Conservation (phyloP, 441 rosid genomes). For the Breynia disticha region DNA sequence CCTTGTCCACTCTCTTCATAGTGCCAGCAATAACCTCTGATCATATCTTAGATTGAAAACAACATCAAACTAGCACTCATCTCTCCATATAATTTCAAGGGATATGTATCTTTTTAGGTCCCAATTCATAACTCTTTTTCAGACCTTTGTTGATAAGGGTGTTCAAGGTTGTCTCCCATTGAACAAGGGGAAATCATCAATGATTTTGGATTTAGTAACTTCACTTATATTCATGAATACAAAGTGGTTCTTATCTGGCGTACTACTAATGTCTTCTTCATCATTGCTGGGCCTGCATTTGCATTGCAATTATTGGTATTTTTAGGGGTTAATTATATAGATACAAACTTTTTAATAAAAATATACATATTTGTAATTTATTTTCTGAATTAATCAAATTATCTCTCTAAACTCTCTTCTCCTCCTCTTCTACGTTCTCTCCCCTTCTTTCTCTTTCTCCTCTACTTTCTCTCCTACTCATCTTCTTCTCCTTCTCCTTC, state of each 20-base stretch:
- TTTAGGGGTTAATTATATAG: too few species aligned
- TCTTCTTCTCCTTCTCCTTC: too few species aligned
- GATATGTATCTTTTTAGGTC: constrained; percentile 81
- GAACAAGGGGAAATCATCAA: constrained; percentile 96
- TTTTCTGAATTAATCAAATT: too few species aligned
- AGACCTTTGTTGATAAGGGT: constrained; percentile 69
- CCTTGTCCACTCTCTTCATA: constrained; percentile 80
- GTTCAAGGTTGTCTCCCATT: constrained; percentile 91
- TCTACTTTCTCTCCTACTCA: too few species aligned
- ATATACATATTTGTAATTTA: too few species aligned
- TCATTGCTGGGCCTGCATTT: constrained; percentile 76
- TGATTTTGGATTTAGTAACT: neutral
- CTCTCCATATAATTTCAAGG: neutral
- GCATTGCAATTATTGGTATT: too few species aligned
- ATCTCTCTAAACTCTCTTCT: too few species aligned
- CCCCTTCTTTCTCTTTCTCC: too few species aligned
- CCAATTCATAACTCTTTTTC: constrained; percentile 81
- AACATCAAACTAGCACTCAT: neutral
- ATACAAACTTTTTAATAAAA: too few species aligned
- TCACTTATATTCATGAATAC: neutral
- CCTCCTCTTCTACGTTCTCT: too few species aligned
- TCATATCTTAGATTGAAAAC: neutral
- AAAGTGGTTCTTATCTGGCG: constrained; percentile 40
- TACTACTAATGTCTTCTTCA: constrained; percentile 83
- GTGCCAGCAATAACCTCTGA: constrained; percentile 96